Conservation (phyloP, 2,329 filamentous ascomycete genomes). For the Sphaerulina musiva region DNA sequence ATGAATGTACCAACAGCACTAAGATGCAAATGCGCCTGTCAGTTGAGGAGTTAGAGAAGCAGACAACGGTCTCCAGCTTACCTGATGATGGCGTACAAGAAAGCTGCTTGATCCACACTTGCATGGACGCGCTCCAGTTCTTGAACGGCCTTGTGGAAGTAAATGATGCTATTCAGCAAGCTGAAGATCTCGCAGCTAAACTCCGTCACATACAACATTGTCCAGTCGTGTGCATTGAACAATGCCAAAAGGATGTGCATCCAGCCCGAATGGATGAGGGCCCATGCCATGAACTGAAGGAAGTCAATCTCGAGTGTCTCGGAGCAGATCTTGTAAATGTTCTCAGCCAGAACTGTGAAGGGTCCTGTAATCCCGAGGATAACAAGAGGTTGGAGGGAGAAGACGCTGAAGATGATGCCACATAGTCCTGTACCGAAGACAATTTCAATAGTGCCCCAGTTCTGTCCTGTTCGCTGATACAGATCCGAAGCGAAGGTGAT, state of each 20-base stretch:
- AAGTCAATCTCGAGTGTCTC: constrained; percentile 54
- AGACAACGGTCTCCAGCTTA: too few relatives aligned
- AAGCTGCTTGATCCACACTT: constrained; percentile 54
- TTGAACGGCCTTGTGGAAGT: constrained; percentile 58
- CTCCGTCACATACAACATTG: constrained; percentile 62
- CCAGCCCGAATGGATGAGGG: constrained; percentile 59
- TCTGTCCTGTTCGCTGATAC: constrained; percentile 55
- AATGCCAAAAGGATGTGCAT: constrained; percentile 59
- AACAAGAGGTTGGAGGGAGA: constrained; percentile 57
- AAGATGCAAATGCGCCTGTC: constrained; percentile 25
- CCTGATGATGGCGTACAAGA: constrained; percentile 58
- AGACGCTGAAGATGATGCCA: constrained; percentile 55
- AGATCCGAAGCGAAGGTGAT: constrained; percentile 63
- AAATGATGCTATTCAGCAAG: constrained; percentile 60
- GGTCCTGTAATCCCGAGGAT: constrained; percentile 61
- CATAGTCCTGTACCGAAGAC: constrained; percentile 61
- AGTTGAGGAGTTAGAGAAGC: too few relatives aligned
- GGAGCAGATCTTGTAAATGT: constrained; percentile 55
- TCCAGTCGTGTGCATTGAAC: constrained; percentile 64
- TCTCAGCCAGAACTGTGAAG: constrained; percentile 61
- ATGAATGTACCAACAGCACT: constrained; percentile 59
- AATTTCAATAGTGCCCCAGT: constrained; percentile 61
- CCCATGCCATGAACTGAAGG: constrained; percentile 61
- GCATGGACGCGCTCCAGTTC: constrained; percentile 56
- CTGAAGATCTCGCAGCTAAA: constrained; percentile 63